Base-by-base conservation (phyloP, 441 rosid genomes). In the Metrosideros polymorpha region DNA sequence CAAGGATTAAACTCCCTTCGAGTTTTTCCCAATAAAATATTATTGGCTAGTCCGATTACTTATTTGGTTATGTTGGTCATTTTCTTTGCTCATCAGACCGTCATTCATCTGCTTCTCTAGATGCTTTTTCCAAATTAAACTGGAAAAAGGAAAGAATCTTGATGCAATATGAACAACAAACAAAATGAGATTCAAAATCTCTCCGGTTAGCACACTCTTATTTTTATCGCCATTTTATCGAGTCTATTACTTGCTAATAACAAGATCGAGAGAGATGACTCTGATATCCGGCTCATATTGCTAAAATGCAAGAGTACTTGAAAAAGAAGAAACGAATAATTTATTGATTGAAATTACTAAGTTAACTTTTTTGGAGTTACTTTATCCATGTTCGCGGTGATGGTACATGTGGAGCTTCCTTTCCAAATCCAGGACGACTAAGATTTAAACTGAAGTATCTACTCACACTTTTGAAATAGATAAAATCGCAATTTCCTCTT, bases 141-240 rank as follows among this genome's bases (percentile, higher is more conserved):
- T 97, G 94, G 82, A 94, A 95, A 86, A 96, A 93, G 91, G 98
- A 94, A 90, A 95, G 87, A 91, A 94, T 97, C 84, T 92, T 92
- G 83, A 86, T 85, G 90, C 90, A 92, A 89, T 93, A 94, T 85
- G 95, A 97, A 89, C 99, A 95, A n/a, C n/a, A n/a, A n/a, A n/a
- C 91, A 57, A 93, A 85, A 92, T 96, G 93, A 87, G 95, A 96
- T 83, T 76, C 63, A 53, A 7, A 7, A 35, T 30, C 63, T 82
- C n/a, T 82, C 27, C 43, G 0, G 24, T 30, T 1, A 30, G 12
- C 42, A 3, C 5, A 57, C 32, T 83, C 82, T 84, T 42, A 32
- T 86, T 75, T 75, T 12, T 83, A 89, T 83, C 53, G 15, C 45
- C 49, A 66, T 89, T 82, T 47, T 50, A 53, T 82, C 87, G 25